These are phyloP conservation scores for Fusarium brevicatenulatum DNA, from an alignment of 2,329 filamentous ascomycete species.

Conservation along the genomic window DNA sequence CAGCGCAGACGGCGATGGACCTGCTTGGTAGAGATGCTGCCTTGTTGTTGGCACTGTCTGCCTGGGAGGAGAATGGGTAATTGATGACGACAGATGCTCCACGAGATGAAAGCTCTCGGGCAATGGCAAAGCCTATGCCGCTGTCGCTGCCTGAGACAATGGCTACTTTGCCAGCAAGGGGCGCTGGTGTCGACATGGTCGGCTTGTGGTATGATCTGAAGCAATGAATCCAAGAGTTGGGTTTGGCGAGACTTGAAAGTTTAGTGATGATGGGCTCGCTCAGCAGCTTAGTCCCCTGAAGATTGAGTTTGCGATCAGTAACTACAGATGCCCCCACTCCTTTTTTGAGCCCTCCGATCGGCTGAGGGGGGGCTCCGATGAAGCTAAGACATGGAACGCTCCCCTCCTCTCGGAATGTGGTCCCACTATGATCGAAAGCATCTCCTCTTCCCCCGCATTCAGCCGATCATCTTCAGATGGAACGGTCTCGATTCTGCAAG, in stretches of 20 bases:
- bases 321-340: not conserved
- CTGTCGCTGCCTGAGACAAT: not conserved
- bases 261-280: not conserved
- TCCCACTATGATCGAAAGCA: not conserved
- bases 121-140: not conserved
- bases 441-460: not conserved
- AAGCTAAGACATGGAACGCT: not conserved
- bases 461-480: not conserved
- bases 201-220: not conserved
- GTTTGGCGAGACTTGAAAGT: not conserved
- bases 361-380: not conserved
- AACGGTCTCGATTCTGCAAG: not conserved
- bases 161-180: not conserved
- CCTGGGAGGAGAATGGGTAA: not conserved
- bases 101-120: not conserved
- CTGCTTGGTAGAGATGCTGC: not conserved
- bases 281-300: not conserved
- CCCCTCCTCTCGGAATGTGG: not conserved
- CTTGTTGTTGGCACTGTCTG: constrained; percentile 17
- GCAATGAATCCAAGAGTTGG: too few species aligned
- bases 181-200: not conserved
- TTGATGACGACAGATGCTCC: not conserved
- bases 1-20: not conserved
- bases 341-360: not conserved
- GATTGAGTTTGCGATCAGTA: too few species aligned